These are phyloP conservation scores for Pichia norvegensis DNA, from an alignment of 1,139 yeast species.

Conservation along the genomic window DNA sequence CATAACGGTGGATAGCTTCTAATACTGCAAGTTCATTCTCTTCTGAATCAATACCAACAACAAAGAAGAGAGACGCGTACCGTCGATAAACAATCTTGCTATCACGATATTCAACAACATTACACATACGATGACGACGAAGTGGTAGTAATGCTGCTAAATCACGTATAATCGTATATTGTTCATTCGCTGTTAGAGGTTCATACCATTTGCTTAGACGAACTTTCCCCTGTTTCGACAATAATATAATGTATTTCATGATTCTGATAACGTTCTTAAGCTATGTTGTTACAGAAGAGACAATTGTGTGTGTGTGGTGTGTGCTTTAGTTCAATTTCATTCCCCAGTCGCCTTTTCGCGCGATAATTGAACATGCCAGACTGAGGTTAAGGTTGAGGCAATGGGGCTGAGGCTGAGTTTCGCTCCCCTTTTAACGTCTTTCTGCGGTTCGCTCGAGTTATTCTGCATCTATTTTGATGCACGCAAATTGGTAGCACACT, in stretches of 20 bases:
- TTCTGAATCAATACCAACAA: slow-evolving; percentile 74
- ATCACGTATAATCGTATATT: slow-evolving; percentile 75
- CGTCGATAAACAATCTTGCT: slow-evolving; percentile 83
- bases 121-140: slow-evolving; percentile 92
- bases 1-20: slow-evolving; percentile 86
- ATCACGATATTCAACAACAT: slow-evolving; percentile 84
- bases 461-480: background rate
- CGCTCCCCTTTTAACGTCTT: background rate
- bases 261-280: background rate
- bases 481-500: background rate
- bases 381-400: too few species aligned
- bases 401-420: too few species aligned
- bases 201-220: slow-evolving; percentile 91
- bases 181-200: slow-evolving; percentile 73
- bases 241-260: slow-evolving; percentile 65
- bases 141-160: slow-evolving; percentile 77
- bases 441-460: background rate
- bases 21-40: slow-evolving; percentile 84
- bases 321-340: too few species aligned
- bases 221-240: slow-evolving; percentile 93
- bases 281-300: too few species aligned
- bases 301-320: background rate
- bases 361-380: too few species aligned
- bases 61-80: slow-evolving; percentile 86
- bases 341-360: too few species aligned